Evolutionary conservation across 495 filamentous ascomycete species (phyloP).

Genomic region (Penicillium riverlandense): DNA sequence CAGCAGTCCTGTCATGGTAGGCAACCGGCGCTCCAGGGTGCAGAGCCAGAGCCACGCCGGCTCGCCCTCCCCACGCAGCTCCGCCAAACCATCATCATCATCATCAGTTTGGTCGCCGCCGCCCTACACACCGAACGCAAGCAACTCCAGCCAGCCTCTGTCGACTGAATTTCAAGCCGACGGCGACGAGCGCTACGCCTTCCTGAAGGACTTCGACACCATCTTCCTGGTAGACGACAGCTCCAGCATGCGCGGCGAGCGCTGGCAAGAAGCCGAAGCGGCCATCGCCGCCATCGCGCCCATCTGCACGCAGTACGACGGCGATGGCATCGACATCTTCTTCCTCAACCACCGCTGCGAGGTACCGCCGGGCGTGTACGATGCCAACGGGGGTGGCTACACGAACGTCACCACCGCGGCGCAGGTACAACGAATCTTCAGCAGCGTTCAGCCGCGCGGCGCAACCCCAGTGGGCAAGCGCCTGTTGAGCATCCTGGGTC

Average conservation of each 20-base stretch:
- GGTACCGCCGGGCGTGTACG: neutral
- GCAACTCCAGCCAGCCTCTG: no score
- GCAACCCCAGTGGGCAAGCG: slow-evolving; percentile 71
- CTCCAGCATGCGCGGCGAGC: slow-evolving; percentile 70
- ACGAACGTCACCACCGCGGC: slow-evolving; percentile 45
- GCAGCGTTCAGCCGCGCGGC: slow-evolving; percentile 51
- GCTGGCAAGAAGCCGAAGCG: slow-evolving; percentile 68
- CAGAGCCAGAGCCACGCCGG: neutral
- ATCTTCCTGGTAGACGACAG: slow-evolving; percentile 93
- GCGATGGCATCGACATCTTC: slow-evolving; percentile 88
- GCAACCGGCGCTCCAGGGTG: neutral
- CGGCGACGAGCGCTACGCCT: slow-evolving; percentile 53
- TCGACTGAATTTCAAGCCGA: neutral
- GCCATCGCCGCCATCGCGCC: slow-evolving; percentile 74
- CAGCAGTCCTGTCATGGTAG: neutral
- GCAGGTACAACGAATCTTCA: slow-evolving; percentile 61
- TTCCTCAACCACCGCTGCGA: slow-evolving; percentile 66
- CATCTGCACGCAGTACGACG: slow-evolving; percentile 76
- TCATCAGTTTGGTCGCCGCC: neutral
- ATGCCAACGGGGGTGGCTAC: slow-evolving; percentile 37
- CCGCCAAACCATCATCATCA: neutral
- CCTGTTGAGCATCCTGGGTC: slow-evolving; percentile 64
- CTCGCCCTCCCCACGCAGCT: neutral
- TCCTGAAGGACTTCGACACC: slow-evolving; percentile 84
- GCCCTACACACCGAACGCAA: no score